Percentiles rank a stretch among this genome's conserved stretches.
phyloP scores from a whole-genome alignment of 2,329 filamentous ascomycete species.

The Hypoxylon rubiginosum region DNA sequence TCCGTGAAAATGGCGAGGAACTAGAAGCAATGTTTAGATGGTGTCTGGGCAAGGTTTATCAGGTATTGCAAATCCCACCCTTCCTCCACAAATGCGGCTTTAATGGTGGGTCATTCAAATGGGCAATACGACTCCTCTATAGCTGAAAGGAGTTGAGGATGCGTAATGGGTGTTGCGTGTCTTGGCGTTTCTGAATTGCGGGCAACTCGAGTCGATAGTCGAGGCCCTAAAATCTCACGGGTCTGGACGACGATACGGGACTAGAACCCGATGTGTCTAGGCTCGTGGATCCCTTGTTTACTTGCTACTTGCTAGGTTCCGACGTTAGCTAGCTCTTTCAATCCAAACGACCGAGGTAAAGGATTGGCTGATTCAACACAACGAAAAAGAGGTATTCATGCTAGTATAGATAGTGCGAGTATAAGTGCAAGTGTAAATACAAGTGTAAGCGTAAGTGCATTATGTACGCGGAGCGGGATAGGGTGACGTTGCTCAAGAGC shows the following conservation, averaged over 20 bases:
- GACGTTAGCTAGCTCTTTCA: constrained; percentile 34
- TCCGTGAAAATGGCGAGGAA: not conserved
- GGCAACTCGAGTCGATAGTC: constrained; percentile 40
- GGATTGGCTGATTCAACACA: constrained; percentile 19
- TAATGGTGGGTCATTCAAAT: constrained; percentile 49
- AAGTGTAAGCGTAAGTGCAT: too few species aligned
- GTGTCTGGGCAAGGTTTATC: constrained; percentile 28
- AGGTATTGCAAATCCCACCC: constrained; percentile 45
- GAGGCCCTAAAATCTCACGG: constrained; percentile 35
- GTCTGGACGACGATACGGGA: constrained; percentile 30
- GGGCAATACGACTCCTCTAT: constrained; percentile 27
- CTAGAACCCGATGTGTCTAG: constrained; percentile 31
- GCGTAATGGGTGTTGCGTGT: constrained; percentile 29
- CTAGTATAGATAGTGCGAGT: constrained; percentile 22
- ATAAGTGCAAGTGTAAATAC: not conserved
- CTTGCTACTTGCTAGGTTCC: not conserved
- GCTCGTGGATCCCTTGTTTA: constrained; percentile 27
- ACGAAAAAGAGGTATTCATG: constrained; percentile 34
- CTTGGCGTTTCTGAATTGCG: constrained; percentile 46
- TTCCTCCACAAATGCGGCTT: constrained; percentile 44
- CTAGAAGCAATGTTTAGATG: constrained; percentile 17
- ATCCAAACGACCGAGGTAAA: constrained; percentile 32
- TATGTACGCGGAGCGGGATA: too few species aligned
- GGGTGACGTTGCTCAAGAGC: too few species aligned
- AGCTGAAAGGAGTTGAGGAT: constrained; percentile 18